These are phyloP conservation scores for Fusarium drepaniforme DNA, from an alignment of 2,329 filamentous ascomycete genomes.

Conservation along the genomic window DNA sequence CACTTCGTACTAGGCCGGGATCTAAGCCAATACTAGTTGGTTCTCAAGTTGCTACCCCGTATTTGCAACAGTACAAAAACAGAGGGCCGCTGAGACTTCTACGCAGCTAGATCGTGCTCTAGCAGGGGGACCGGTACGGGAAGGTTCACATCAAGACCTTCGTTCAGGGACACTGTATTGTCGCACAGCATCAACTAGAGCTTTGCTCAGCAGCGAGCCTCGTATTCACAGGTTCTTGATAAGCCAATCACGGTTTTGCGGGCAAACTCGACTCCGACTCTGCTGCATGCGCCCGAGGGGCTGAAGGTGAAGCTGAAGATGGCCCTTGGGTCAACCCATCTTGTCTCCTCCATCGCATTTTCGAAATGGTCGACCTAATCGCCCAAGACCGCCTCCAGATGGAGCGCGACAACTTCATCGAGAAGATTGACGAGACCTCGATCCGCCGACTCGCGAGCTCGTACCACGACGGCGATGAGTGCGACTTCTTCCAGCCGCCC, in stretches of 20 bases:
- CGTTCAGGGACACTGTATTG: not conserved
- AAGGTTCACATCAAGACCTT: not conserved
- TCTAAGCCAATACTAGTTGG: no score
- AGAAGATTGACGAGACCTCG: constrained; percentile 11
- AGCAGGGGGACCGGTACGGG: no score
- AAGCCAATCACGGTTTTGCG: not conserved
- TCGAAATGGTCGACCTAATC: not conserved
- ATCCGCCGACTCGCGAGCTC: constrained; percentile 24
- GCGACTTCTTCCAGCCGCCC: constrained; percentile 24
- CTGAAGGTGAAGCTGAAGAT: not conserved
- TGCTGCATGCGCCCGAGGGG: not conserved
- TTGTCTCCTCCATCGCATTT: not conserved
- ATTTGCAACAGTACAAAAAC: no score
- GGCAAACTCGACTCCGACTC: not conserved
- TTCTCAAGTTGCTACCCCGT: no score
- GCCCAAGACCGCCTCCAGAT: constrained; percentile 5
- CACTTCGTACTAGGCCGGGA: no score
- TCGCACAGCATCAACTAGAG: not conserved
- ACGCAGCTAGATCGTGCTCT: no score
- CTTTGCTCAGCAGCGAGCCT: not conserved
- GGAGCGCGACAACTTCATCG: constrained; percentile 23
- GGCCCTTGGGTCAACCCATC: not conserved
- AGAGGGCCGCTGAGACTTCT: no score
- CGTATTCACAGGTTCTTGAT: not conserved
- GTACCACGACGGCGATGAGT: constrained; percentile 26